Base-by-base conservation (phyloP, 2,329 filamentous ascomycete species). In the Fusarium irregulare region DNA sequence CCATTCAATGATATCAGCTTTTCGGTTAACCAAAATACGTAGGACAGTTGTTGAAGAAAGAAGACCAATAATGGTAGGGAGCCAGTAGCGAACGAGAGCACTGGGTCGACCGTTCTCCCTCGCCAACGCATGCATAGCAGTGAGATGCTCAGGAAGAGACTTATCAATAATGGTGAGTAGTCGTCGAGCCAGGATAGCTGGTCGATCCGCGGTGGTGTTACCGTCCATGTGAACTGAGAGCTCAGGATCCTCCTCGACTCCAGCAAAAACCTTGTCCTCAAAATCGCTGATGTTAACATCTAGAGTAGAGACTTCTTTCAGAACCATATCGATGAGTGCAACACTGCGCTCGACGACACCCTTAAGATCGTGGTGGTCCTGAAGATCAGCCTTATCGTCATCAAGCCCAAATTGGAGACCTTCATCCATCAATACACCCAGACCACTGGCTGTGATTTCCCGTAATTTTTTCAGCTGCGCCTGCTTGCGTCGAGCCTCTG, bases 1-100 rank as follows among this genome's bases (percentile, higher is more conserved):
- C 94, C 94, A 98, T 48, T 89, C 85, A 27, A 93, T 71, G 21
- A 99, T 91, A 71, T 95, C 92, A 21, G 91, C 91, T 73, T 89
- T 89, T 54, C 90, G 87, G 76, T 91, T 93, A 64, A 92, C 85
- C 30, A 97, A 80, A 40, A 98, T 88, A 23, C 91, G 90, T 18
- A 98, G 83, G n/a, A 97, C 85, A 0, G 94, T 97, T 18, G 92
- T 94, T 1, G 93, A 95, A 0, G 94, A 98, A 13, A 97, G 82
- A 4, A 98, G 78, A 3, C 93, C 86, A 11, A 89, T 79, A 2
- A 88, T 86, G 0, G 89, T 87, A 2, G 94, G 93, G 7, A 98
- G 84, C 96, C 96, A 99, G 80, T 97, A 98, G 49, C 96, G 89
- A 5, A 97, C 85, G 7, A 96, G 75, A 41, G 83, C 83, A 7